Conservation (phyloP, 305 asterid species). For the Solanum hybrid region DNA sequence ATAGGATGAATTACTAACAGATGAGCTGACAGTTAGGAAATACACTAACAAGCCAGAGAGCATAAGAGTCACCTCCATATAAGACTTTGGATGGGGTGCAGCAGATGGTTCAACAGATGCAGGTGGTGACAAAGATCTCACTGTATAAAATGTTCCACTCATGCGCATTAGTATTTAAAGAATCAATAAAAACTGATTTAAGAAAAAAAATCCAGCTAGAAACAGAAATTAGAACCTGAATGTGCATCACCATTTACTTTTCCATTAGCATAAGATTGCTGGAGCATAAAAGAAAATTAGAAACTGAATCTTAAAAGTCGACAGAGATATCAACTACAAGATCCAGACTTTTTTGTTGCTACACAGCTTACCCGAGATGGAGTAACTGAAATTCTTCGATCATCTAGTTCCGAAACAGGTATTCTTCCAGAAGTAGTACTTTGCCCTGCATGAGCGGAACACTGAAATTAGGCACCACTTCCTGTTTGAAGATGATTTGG, state of each 20-base stretch:
- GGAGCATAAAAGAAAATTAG: conserved; percentile 24
- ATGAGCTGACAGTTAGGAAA: not conserved
- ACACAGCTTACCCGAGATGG: conserved; percentile 51
- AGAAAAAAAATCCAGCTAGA: not conserved
- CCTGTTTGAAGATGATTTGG: not conserved
- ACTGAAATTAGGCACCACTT: conserved; percentile 5
- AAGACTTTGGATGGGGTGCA: conserved; percentile 79
- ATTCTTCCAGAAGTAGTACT: conserved; percentile 27
- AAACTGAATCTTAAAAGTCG: conserved; percentile 7
- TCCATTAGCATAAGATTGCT: conserved; percentile 76
- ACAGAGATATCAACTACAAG: not conserved
- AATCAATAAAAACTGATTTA: not conserved
- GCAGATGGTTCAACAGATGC: conserved; percentile 56
- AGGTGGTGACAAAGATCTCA: conserved; percentile 65
- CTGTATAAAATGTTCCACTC: conserved; percentile 31
- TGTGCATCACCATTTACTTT: conserved; percentile 40
- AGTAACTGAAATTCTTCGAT: conserved; percentile 28
- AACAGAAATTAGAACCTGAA: conserved; percentile 45
- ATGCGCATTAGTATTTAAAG: not conserved
- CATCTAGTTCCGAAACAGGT: conserved; percentile 32
- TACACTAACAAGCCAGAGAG: not conserved
- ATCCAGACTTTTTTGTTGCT: not conserved
- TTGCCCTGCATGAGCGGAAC: conserved; percentile 44
- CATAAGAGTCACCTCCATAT: conserved; percentile 59
- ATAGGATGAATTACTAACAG: not conserved